Conservation (phyloP, 192 early-diverging fungal genomes). For the Coemansia sp. region DNA sequence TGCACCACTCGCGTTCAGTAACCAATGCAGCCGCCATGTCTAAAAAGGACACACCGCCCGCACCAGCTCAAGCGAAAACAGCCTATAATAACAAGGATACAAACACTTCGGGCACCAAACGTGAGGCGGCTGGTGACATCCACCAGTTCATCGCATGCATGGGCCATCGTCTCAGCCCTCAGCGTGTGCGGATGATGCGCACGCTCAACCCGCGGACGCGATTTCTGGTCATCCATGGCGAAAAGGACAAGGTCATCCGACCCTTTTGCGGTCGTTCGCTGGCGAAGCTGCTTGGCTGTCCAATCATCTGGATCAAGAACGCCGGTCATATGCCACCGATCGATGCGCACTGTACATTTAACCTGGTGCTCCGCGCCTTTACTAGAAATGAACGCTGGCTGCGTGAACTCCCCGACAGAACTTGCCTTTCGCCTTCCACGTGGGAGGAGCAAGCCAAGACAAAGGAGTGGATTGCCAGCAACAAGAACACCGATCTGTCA, state of each 20-base stretch:
- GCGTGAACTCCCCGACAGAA: slow-evolving; percentile 20
- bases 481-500: neutral
- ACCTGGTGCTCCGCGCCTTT: slow-evolving; percentile 38
- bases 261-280: slow-evolving; percentile 41
- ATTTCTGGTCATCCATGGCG: slow-evolving; percentile 51
- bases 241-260: slow-evolving; percentile 50
- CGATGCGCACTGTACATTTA: slow-evolving; percentile 51
- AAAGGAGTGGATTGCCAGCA: slow-evolving; percentile 18
- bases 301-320: slow-evolving; percentile 31
- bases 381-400: slow-evolving; percentile 38
- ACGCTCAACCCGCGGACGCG: slow-evolving; percentile 25
- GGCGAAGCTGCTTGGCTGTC: slow-evolving; percentile 40
- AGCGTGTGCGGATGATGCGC: slow-evolving; percentile 28
- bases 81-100: neutral
- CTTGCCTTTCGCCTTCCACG: slow-evolving; percentile 12
- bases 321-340: slow-evolving; percentile 55
- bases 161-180: slow-evolving; percentile 37
- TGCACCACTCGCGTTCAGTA: slow-evolving; percentile 13
- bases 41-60: neutral
- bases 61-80: neutral
- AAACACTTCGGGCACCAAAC: neutral
- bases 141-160: slow-evolving; percentile 54
- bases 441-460: slow-evolving; percentile 43
- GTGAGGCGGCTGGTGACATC: slow-evolving; percentile 36
- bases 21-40: neutral